Conservation (phyloP, 768 basidiomycete species). For the Boletus fagicola region DNA sequence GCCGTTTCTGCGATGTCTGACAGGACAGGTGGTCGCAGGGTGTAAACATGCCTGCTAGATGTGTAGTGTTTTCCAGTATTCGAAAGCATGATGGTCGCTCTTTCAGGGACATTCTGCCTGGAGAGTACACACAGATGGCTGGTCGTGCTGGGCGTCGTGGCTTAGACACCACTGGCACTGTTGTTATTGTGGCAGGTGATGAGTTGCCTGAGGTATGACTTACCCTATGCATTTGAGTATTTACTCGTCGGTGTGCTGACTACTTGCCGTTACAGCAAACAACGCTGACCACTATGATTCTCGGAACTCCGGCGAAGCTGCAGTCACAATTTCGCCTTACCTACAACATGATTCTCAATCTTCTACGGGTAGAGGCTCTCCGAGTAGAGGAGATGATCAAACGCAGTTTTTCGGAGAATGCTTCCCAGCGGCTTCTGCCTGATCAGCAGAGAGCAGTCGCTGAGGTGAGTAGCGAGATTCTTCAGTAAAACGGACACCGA, state of each 20-base stretch:
- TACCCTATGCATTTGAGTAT: neutral
- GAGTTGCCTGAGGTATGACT: conserved; percentile 77
- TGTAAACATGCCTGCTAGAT: conserved; percentile 98
- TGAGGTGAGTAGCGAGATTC: conserved; percentile 52
- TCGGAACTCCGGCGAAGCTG: conserved; percentile 89
- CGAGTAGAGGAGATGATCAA: conserved; percentile 99
- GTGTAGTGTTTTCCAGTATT: conserved; percentile 93
- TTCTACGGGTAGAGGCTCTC: conserved; percentile 93
- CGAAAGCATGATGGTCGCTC: conserved; percentile 92
- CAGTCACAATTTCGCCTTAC: conserved; percentile 96
- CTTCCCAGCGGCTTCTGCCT: conserved; percentile 86
- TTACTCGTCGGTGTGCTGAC: neutral
- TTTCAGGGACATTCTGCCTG: conserved; percentile 88
- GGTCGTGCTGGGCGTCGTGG: conserved; percentile 97
- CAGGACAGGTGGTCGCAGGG: conserved; percentile 51
- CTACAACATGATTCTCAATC: conserved; percentile 98
- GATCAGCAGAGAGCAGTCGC: conserved; percentile 88
- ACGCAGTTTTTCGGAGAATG: conserved; percentile 96
- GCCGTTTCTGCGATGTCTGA: conserved; percentile 12
- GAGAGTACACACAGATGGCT: conserved; percentile 99
- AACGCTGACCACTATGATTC: conserved; percentile 82
- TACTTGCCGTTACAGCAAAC: conserved; percentile 49
- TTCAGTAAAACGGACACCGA: conserved; percentile 8
- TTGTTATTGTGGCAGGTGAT: conserved; percentile 84
- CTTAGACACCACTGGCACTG: conserved; percentile 91